Evolutionary conservation across 148 eudicot species (phyloP).

Genomic region (Vaccinium darrowii): DNA sequence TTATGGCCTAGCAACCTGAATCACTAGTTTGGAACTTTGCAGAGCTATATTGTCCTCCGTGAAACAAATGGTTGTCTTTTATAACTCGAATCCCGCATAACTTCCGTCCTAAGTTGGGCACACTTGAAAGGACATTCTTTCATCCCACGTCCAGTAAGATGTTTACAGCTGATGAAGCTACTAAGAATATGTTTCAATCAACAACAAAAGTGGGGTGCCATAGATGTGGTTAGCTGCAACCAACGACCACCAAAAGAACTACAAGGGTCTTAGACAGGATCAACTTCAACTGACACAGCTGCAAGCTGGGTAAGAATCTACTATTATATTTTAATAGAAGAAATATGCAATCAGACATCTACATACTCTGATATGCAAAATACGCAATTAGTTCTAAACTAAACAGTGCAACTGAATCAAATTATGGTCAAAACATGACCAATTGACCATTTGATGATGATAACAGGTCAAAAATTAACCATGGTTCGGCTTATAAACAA

Average conservation of each 20-base stretch:
- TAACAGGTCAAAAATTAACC: too few relatives aligned
- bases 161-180: background rate
- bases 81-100: background rate
- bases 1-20: background rate
- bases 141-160: background rate
- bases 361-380: too few relatives aligned
- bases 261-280: background rate
- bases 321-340: background rate
- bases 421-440: background rate
- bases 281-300: conserved; percentile 1
- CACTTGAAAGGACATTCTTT: background rate
- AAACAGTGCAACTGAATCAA: background rate
- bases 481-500: background rate
- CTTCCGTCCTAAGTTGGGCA: background rate
- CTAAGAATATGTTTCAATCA: conserved; percentile 1
- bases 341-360: background rate
- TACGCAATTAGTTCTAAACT: background rate
- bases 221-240: background rate
- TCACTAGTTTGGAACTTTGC: background rate
- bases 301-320: background rate
- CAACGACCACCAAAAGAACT: background rate
- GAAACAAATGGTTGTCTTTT: background rate
- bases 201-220: background rate
- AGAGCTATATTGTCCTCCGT: background rate
- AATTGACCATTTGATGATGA: background rate